Conservation (phyloP, 306 rosid genomes). For the Begonia fuchsioides region DNA sequence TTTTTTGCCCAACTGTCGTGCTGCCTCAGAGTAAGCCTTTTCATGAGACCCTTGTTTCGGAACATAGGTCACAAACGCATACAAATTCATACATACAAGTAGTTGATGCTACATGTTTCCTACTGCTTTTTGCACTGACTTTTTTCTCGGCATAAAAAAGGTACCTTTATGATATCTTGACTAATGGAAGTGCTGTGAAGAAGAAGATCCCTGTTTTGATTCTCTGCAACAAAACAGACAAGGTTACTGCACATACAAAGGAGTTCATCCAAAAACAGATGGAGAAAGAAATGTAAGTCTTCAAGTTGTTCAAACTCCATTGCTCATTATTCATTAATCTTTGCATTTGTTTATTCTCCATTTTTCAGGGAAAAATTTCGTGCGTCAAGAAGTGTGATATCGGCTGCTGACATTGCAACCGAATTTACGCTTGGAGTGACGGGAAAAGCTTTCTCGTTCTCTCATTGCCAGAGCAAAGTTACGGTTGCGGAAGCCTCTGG, state of each 20-base stretch:
- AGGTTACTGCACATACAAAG: slow-evolving; percentile 90
- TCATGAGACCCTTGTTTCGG: no score
- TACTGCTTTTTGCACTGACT: no score
- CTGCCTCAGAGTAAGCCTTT: slow-evolving; percentile 64
- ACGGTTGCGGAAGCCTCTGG: slow-evolving; percentile 74
- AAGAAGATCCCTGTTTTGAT: slow-evolving; percentile 82
- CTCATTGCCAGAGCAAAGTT: slow-evolving; percentile 70
- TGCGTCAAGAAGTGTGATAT: slow-evolving; percentile 69
- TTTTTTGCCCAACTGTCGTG: slow-evolving; percentile 66
- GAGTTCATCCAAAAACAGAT: slow-evolving; percentile 76
- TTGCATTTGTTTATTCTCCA: slow-evolving; percentile 4
- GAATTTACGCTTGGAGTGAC: slow-evolving; percentile 67
- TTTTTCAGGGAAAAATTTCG: slow-evolving; percentile 67
- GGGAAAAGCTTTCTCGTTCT: slow-evolving; percentile 58
- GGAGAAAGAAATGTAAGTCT: slow-evolving; percentile 86
- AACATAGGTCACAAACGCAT: no score
- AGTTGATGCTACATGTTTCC: no score
- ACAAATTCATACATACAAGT: no score
- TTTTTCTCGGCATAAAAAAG: slow-evolving; percentile 13
- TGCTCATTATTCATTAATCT: no score
- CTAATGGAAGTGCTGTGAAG: slow-evolving; percentile 77
- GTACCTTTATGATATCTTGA: slow-evolving; percentile 83
- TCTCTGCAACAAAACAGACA: slow-evolving; percentile 89
- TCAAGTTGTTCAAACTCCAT: no score
- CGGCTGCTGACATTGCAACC: slow-evolving; percentile 57